Evolutionary conservation across 352 stramenopile genomes (phyloP).

Genomic region (Lagenidium sp.): DNA sequence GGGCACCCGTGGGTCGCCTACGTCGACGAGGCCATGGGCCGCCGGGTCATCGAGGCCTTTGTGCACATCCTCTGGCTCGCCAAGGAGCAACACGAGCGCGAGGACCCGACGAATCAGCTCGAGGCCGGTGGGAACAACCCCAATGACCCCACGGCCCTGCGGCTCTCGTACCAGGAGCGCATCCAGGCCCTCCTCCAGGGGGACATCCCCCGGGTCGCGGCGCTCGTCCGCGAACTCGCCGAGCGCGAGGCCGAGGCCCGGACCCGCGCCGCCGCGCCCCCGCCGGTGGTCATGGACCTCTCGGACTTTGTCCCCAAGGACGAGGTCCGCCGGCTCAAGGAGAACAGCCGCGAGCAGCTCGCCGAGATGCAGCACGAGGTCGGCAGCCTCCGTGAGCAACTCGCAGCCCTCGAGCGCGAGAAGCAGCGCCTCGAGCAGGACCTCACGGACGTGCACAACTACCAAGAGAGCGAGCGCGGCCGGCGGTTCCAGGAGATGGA

Average conservation of each 20-base stretch:
- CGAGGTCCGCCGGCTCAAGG: constrained; percentile 37
- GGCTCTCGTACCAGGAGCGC: constrained; percentile 41
- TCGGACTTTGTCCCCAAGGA: constrained; percentile 61
- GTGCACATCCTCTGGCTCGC: constrained; percentile 43
- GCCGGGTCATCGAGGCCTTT: constrained; percentile 41
- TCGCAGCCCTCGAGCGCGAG: constrained; percentile 34
- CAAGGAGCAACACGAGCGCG: constrained; percentile 17
- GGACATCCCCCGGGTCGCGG: constrained; percentile 16
- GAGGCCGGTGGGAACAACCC: too few species aligned
- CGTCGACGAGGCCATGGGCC: constrained; percentile 53
- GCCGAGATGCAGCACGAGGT: constrained; percentile 21
- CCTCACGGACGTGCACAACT: constrained; percentile 64
- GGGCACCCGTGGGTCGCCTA: constrained; percentile 38
- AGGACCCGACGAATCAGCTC: constrained; percentile 1
- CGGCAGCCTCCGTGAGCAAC: constrained; percentile 15
- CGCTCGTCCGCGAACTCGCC: constrained; percentile 18
- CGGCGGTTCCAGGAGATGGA: constrained; percentile 53
- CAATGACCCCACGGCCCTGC: neutral
- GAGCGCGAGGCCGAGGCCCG: constrained; percentile 13
- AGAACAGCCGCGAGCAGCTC: constrained; percentile 29
- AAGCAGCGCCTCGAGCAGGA: constrained; percentile 50
- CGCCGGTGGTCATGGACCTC: constrained; percentile 43
- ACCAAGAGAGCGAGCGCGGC: constrained; percentile 51
- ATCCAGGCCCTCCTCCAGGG: constrained; percentile 21
- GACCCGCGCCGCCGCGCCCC: constrained; percentile 4